phyloP scores from a whole-genome alignment of 805 yeast species.

The Saccharomycopsis sp. region DNA sequence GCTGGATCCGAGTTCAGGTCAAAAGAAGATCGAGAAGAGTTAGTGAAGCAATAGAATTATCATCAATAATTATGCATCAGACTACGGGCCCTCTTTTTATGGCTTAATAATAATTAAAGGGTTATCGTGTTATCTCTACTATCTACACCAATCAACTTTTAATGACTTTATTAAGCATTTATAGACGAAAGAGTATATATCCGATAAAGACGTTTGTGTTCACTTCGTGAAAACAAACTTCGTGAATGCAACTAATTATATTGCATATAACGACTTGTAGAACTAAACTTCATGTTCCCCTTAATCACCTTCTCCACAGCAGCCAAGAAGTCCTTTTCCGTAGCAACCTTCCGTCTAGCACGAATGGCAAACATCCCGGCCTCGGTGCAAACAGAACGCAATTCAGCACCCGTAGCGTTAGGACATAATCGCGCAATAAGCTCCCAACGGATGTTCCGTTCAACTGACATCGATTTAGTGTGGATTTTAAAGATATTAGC shows the following conservation, averaged over 20 bases:
- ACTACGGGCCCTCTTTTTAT: too few species aligned
- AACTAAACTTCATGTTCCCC: conserved; percentile 96
- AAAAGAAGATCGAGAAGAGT: too few species aligned
- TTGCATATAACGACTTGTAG: conserved; percentile 98
- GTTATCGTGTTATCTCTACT: too few species aligned
- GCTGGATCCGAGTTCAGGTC: too few species aligned
- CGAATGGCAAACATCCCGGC: conserved; percentile 99
- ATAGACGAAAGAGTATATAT: too few species aligned
- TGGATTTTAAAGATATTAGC: conserved; percentile 97
- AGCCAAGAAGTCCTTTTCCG: conserved; percentile 94
- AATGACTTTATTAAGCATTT: too few species aligned
- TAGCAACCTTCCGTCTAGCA: conserved; percentile 96
- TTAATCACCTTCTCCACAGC: conserved; percentile 98
- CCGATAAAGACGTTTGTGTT: too few species aligned
- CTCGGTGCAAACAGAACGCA: conserved; percentile 97
- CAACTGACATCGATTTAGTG: conserved; percentile 96
- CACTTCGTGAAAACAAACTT: too few species aligned
- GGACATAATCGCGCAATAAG: conserved; percentile 95
- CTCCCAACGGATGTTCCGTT: conserved; percentile 97
- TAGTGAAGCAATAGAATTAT: too few species aligned
- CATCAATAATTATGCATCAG: too few species aligned
- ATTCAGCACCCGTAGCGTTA: conserved; percentile 97
- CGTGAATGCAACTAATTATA: conserved; percentile 80
- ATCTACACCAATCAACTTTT: too few species aligned
- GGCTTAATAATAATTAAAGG: too few species aligned